Conservation (phyloP, 2,329 filamentous ascomycete species). For the Cryoendolithus antarcticus region DNA sequence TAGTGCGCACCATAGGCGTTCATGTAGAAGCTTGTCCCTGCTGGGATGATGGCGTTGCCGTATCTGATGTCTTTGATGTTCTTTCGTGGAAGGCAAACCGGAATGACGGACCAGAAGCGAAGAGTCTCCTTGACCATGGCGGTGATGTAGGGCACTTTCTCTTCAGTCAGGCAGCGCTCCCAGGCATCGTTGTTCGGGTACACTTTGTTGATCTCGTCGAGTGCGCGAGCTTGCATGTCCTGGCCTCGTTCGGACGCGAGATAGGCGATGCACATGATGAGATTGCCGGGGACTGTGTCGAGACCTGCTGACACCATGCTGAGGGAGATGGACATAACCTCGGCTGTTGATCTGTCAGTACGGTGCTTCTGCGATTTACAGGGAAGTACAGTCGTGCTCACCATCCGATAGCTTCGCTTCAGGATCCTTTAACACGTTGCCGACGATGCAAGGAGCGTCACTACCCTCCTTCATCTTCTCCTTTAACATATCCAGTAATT, state of each 20-base stretch:
- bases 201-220: conserved; percentile 55
- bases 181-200: conserved; percentile 67
- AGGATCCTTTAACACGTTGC: conserved; percentile 58
- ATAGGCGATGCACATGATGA: conserved; percentile 69
- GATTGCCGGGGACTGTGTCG: conserved; percentile 66
- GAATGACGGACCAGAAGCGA: conserved; percentile 67
- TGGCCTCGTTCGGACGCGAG: conserved; percentile 57
- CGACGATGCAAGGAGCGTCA: conserved; percentile 56
- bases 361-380: conserved; percentile 10
- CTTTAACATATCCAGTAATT: conserved; percentile 46
- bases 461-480: conserved; percentile 49
- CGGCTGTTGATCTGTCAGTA: conserved; percentile 34
- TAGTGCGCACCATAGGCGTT: conserved; percentile 65
- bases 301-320: conserved; percentile 73
- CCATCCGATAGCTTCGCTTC: conserved; percentile 57
- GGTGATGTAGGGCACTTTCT: conserved; percentile 64
- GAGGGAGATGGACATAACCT: conserved; percentile 67
- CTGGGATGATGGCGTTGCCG: conserved; percentile 53
- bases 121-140: conserved; percentile 68
- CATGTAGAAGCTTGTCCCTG: conserved; percentile 72
- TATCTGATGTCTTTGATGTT: conserved; percentile 62
- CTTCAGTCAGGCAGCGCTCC: conserved; percentile 58
- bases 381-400: conserved; percentile 22
- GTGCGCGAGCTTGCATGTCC: conserved; percentile 55
- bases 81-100: conserved; percentile 61